Percentiles rank a stretch among this genome's conserved stretches.
Conservation (phyloP, 1,284 basidiomycete genomes). For the Moesziomyces parantarcticus region DNA sequence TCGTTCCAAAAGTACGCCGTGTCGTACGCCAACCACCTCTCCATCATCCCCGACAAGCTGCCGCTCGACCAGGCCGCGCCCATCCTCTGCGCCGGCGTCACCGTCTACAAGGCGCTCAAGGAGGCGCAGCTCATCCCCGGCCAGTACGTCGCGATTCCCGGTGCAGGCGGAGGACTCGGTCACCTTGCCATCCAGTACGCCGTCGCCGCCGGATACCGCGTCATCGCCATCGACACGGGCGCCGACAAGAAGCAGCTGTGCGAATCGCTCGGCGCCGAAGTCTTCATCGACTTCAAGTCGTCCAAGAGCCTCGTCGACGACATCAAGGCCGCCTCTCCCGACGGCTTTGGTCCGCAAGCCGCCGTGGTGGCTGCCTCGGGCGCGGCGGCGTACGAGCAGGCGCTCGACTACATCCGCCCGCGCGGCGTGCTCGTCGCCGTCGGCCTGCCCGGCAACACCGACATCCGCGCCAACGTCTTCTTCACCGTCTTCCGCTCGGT, state of each 20-base stretch:
- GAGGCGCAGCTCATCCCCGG: constrained; percentile 76
- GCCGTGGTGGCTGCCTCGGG: constrained; percentile 67
- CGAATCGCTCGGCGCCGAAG: constrained; percentile 78
- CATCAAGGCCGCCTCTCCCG: constrained; percentile 74
- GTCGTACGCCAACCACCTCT: constrained; percentile 77
- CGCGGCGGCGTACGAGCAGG: constrained; percentile 76
- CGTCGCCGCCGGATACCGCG: constrained; percentile 71
- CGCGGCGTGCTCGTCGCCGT: constrained; percentile 79
- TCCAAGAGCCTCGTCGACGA: constrained; percentile 73
- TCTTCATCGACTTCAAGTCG: constrained; percentile 81
- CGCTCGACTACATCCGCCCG: constrained; percentile 73
- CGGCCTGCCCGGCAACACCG: constrained; percentile 76
- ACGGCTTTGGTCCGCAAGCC: constrained; percentile 79
- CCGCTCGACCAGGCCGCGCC: constrained; percentile 80
- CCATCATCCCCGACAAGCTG: constrained; percentile 70
- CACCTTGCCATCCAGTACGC: constrained; percentile 61
- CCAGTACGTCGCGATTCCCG: constrained; percentile 83
- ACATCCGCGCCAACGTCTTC: constrained; percentile 78
- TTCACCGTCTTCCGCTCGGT: constrained; percentile 73
- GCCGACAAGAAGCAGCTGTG: constrained; percentile 79
- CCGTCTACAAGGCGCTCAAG: constrained; percentile 86
- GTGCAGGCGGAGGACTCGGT: constrained; percentile 77
- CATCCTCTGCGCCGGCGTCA: constrained; percentile 80
- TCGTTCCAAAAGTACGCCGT: constrained; percentile 80
- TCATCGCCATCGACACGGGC: constrained; percentile 83